Evolutionary conservation across 208 protist genomes (phyloP), one percentile per base, ranked within the genome.

Genomic region (Tritrichomonas musculus): DNA sequence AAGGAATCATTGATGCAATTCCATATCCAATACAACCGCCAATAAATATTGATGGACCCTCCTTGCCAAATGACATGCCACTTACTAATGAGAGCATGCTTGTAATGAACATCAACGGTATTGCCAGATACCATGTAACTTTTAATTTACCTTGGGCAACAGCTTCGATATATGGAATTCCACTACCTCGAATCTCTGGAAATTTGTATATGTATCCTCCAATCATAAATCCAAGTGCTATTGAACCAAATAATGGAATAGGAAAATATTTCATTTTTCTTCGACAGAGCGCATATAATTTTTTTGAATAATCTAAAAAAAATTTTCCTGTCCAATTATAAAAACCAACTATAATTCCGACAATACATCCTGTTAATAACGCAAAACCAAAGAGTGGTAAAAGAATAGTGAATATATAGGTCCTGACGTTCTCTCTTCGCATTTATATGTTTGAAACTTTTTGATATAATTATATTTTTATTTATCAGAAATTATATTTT

Each of bases 91-190:
- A 20, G 22, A 41, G 14, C 22, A 82, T 47, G 49, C 73, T 82
- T 4, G 41, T 20, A 53, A 82, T 3, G 30, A 47, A 82, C 73
- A 82, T 82, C 50, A 30, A 30, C 11, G 73, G 73, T 20, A 82
- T 8, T 0, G 73, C 44, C 30, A 27, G n/a, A 27, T 50, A 82
- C 73, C 73, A 82, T 25, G 33, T 50, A 53, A 82, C 1, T n/a
- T 36, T 44, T 47, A 82, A 47, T 8, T 82, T 50, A 27, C 73
- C 73, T 50, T 39, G 30, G 4, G 73, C 73, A 30, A 82, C 73
- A 82, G 39, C 50, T 50, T 82, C 73, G 30, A 82, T 82, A 41
- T 82, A 82, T n/a, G 73, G 73, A 50, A 82, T 82, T 0, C 73
- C 73, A 82, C 73, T 82, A 14, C 73, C 73, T 82, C 73, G 33